Percentiles rank a stretch among this genome's conserved stretches.
Evolutionary conservation across 495 filamentous ascomycete genomes (phyloP).

Genomic region (Lasiosphaeris hirsuta): DNA sequence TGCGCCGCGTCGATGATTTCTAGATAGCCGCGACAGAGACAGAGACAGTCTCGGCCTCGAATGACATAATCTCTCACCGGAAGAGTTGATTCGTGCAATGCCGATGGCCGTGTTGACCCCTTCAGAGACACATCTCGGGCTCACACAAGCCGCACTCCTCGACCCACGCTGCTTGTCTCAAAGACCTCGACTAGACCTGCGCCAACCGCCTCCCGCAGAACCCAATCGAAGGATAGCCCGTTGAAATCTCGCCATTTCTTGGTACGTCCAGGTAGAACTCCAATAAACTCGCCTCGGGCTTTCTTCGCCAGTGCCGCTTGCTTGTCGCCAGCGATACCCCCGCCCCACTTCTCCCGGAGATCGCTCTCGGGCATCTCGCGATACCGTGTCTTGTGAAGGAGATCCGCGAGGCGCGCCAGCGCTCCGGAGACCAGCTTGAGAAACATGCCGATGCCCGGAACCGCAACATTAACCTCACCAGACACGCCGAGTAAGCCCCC

Average conservation of each 20-base stretch:
- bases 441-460: slow-evolving; percentile 71
- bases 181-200: slow-evolving; percentile 79
- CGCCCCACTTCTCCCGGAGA: slow-evolving; percentile 78
- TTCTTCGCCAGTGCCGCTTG: slow-evolving; percentile 57
- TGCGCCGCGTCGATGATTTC: too few relatives aligned
- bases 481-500: slow-evolving; percentile 4
- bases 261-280: slow-evolving; percentile 70
- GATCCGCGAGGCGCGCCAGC: slow-evolving; percentile 60
- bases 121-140: neutral
- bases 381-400: slow-evolving; percentile 62
- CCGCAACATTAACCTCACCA: slow-evolving; percentile 55
- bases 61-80: too few relatives aligned
- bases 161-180: slow-evolving; percentile 78
- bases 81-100: too few relatives aligned
- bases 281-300: slow-evolving; percentile 63
- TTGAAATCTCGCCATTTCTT: slow-evolving; percentile 80
- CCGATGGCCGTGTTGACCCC: neutral
- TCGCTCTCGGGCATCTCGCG: slow-evolving; percentile 63
- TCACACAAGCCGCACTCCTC: slow-evolving; percentile 54
- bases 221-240: slow-evolving; percentile 75
- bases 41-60: too few relatives aligned
- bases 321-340: slow-evolving; percentile 60
- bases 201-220: slow-evolving; percentile 73
- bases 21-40: too few relatives aligned
- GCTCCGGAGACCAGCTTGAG: slow-evolving; percentile 66